Evolutionary conservation across 2,329 filamentous ascomycete species (phyloP).

Genomic region (Nigrograna mackinnonii): DNA sequence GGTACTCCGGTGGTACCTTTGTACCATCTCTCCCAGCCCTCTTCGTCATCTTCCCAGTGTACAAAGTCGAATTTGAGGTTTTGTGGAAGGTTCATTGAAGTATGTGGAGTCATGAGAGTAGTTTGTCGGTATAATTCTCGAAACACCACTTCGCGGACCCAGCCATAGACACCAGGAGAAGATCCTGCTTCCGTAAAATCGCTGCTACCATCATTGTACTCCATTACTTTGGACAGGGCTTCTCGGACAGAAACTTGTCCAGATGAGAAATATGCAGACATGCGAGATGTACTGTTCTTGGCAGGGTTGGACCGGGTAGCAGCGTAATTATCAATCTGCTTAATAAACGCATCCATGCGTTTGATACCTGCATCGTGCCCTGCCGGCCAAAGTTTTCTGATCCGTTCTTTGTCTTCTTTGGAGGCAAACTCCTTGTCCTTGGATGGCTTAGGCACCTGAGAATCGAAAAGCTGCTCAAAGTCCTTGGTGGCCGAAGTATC

Average conservation of each 20-base stretch:
- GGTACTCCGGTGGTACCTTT: constrained; percentile 52
- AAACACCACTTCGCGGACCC: constrained; percentile 57
- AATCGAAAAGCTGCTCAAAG: constrained; percentile 35
- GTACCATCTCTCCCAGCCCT: constrained; percentile 54
- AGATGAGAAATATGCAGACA: constrained; percentile 50
- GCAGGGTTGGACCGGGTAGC: constrained; percentile 48
- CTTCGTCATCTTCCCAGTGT: constrained; percentile 54
- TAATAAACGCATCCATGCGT: constrained; percentile 46
- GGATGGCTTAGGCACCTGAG: constrained; percentile 36
- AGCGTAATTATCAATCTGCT: constrained; percentile 46
- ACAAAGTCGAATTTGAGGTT: constrained; percentile 58
- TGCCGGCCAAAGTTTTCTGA: constrained; percentile 50
- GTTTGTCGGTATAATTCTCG: constrained; percentile 56
- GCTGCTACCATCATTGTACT: constrained; percentile 45
- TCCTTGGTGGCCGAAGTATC: constrained; percentile 26
- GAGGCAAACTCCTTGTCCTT: constrained; percentile 46
- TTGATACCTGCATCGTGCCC: constrained; percentile 47
- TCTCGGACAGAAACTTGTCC: constrained; percentile 52
- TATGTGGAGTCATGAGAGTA: constrained; percentile 51
- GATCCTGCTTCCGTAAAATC: constrained; percentile 47
- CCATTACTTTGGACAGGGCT: constrained; percentile 42
- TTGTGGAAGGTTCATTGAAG: constrained; percentile 54
- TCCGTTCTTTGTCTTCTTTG: constrained; percentile 42
- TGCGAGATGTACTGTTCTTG: constrained; percentile 44
- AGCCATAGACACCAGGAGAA: constrained; percentile 41